These are phyloP conservation scores for Myxozyma sirexii DNA, from an alignment of 805 yeast species.

Conservation along the genomic window DNA sequence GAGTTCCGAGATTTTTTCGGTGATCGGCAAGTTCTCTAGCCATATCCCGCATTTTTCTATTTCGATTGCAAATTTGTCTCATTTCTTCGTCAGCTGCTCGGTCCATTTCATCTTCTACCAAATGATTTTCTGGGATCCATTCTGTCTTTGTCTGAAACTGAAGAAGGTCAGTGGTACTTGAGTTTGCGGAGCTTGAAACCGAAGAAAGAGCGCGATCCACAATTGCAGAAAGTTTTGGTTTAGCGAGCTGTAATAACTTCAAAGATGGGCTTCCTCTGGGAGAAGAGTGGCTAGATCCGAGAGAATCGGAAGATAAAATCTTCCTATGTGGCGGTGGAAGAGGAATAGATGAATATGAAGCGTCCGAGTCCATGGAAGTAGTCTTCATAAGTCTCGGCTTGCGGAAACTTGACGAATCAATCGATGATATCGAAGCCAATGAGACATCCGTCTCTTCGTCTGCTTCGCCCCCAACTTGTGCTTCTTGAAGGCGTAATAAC, in stretches of 20 bases:
- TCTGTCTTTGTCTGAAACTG: constrained; percentile 13
- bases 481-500: background rate
- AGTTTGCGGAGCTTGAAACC: constrained; percentile 3
- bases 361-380: background rate
- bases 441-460: background rate
- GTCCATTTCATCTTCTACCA: constrained; percentile 21
- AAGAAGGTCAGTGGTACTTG: constrained; percentile 9
- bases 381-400: background rate
- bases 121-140: constrained; percentile 18
- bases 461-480: background rate
- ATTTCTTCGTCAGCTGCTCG: constrained; percentile 28
- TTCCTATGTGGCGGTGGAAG: constrained; percentile 22
- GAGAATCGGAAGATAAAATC: background rate
- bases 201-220: constrained; percentile 17
- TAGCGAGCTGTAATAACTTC: background rate
- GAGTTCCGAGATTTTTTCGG: background rate
- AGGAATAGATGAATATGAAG: background rate
- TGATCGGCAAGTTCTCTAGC: constrained; percentile 19
- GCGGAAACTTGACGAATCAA: background rate
- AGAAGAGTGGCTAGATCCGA: constrained; percentile 8
- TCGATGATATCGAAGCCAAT: background rate
- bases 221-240: constrained; percentile 7
- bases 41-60: constrained; percentile 9
- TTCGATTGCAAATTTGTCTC: constrained; percentile 11
- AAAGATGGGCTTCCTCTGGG: constrained; percentile 5